Evolutionary conservation across 257 asterid genomes (phyloP).

Genomic region (Osmanthus fragrans): DNA sequence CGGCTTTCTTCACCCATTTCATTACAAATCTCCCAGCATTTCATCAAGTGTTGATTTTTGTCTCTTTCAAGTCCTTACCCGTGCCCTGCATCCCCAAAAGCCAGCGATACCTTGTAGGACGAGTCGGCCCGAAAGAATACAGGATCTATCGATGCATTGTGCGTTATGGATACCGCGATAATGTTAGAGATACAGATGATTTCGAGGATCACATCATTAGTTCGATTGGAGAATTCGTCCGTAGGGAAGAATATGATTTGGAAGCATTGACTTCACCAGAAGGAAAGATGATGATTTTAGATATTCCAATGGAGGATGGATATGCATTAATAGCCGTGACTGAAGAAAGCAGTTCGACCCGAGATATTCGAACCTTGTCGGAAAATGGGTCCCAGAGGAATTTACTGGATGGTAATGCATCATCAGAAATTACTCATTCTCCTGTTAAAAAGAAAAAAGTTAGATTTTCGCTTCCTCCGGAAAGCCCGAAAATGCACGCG

Average conservation of each 20-base stretch:
- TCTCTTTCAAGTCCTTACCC: slow-evolving; percentile 74
- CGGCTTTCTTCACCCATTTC: slow-evolving; percentile 86
- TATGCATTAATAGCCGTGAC: slow-evolving; percentile 51
- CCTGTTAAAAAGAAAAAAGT: slow-evolving; percentile 45
- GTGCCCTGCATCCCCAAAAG: slow-evolving; percentile 61
- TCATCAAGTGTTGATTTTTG: slow-evolving; percentile 76
- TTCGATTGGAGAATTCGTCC: slow-evolving; percentile 75
- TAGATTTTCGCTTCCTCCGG: slow-evolving; percentile 58
- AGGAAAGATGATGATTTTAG: slow-evolving; percentile 69
- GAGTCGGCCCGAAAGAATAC: slow-evolving; percentile 79
- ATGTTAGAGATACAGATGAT: slow-evolving; percentile 59
- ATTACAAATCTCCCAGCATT: slow-evolving; percentile 87
- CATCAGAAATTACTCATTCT: slow-evolving; percentile 30
- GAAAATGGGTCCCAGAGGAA: slow-evolving; percentile 33
- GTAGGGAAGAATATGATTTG: slow-evolving; percentile 53
- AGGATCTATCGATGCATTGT: slow-evolving; percentile 76
- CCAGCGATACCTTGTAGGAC: slow-evolving; percentile 67
- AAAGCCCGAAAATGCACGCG: slow-evolving; percentile 55
- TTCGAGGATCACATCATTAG: slow-evolving; percentile 82
- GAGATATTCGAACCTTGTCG: not conserved
- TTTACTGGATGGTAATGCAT: slow-evolving; percentile 25
- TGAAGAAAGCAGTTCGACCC: slow-evolving; percentile 24
- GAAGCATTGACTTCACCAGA: slow-evolving; percentile 57
- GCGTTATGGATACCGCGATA: slow-evolving; percentile 72
- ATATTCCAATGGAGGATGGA: slow-evolving; percentile 49